A percentile compares a stretch with the other conserved stretches of the same genome.
phyloP scores from a whole-genome alignment of 78 protist genomes.

The Protostelium mycophagum region DNA sequence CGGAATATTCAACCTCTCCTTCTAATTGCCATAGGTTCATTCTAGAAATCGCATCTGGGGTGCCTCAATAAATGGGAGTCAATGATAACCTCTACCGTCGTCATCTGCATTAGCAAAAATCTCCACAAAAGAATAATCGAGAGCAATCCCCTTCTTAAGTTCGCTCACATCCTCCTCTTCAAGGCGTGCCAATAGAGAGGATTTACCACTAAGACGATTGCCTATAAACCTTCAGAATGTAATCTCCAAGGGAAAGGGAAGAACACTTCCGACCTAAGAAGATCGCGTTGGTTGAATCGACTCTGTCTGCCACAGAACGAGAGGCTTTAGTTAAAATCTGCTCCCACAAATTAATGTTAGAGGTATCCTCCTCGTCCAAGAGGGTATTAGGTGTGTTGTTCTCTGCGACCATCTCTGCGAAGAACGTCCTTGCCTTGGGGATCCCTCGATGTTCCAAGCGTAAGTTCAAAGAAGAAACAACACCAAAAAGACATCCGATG shows the following conservation, averaged over 20 bases:
- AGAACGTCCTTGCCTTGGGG: too few species aligned
- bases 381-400: too few species aligned
- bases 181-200: background rate
- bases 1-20: constrained; percentile 50
- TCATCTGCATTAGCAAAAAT: background rate
- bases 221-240: background rate
- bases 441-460: too few species aligned
- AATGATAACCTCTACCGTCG: background rate
- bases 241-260: background rate
- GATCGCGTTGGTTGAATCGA: background rate
- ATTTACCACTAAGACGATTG: background rate
- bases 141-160: background rate
- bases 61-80: background rate
- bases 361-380: background rate
- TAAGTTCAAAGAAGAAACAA: too few species aligned
- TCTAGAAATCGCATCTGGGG: constrained; percentile 39
- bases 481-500: too few species aligned
- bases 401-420: too few species aligned
- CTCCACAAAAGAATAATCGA: background rate
- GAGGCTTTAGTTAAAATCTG: background rate
- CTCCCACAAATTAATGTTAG: background rate
- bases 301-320: background rate
- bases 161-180: background rate
- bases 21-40: constrained; percentile 53
- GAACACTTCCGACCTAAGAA: background rate